Conservation (phyloP, 73 alveolate genomes). For the Paramecium pentaurelia region DNA sequence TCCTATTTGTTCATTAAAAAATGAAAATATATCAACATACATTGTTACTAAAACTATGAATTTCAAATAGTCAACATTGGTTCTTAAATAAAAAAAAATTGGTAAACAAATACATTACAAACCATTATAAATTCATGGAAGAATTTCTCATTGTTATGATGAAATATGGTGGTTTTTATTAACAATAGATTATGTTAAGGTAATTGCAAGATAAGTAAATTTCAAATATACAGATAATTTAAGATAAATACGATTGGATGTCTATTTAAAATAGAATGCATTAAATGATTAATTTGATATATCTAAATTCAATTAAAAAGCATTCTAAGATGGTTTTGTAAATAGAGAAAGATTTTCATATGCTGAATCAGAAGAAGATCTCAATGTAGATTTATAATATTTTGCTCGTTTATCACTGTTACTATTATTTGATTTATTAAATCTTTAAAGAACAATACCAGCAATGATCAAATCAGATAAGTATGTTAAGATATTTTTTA, state of each 20-base stretch:
- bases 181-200: background rate
- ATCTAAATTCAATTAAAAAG: background rate
- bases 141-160: background rate
- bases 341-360: background rate
- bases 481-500: background rate
- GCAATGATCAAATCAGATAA: background rate
- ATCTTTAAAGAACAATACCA: background rate
- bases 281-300: background rate
- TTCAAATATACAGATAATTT: background rate
- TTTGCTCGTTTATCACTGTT: background rate
- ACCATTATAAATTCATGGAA: background rate
- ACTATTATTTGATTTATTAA: background rate
- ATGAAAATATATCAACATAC: background rate
- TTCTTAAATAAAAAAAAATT: background rate
- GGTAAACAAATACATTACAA: background rate
- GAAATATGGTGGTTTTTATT: constrained; percentile 15
- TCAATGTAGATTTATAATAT: background rate
- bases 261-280: background rate
- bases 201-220: background rate
- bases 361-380: background rate
- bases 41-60: background rate
- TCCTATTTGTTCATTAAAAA: background rate
- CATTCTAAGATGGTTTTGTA: background rate
- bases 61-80: background rate
- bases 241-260: background rate